Conservation (phyloP, 345 rosid species). For the Brassica napus region Da-Ae NC_063450.1:49762501-49763000, state of each 20-base stretch:
- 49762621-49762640: slow-evolving; percentile 85
- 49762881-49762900: slow-evolving; percentile 76
- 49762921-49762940: slow-evolving; percentile 43
- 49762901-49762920: slow-evolving; percentile 51
- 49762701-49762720: slow-evolving; percentile 44
- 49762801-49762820: slow-evolving; percentile 74
- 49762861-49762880: slow-evolving; percentile 87
- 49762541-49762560: neutral
- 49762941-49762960: slow-evolving; percentile 54
- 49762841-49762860: slow-evolving; percentile 56
- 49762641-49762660: slow-evolving; percentile 78
- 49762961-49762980: slow-evolving; percentile 15
- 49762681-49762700: slow-evolving; percentile 41
- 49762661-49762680: slow-evolving; percentile 75
- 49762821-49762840: slow-evolving; percentile 48
- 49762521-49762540: neutral
- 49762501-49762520: neutral
- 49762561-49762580: neutral
- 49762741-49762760: slow-evolving; percentile 79
- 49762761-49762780: slow-evolving; percentile 75
- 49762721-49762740: slow-evolving; percentile 91
- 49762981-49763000: slow-evolving; percentile 4
- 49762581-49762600: neutral
- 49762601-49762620: slow-evolving; percentile 64
- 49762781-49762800: slow-evolving; percentile 53